Conservation (phyloP, 75 land plant genomes). For the Picea glauca region DNA sequence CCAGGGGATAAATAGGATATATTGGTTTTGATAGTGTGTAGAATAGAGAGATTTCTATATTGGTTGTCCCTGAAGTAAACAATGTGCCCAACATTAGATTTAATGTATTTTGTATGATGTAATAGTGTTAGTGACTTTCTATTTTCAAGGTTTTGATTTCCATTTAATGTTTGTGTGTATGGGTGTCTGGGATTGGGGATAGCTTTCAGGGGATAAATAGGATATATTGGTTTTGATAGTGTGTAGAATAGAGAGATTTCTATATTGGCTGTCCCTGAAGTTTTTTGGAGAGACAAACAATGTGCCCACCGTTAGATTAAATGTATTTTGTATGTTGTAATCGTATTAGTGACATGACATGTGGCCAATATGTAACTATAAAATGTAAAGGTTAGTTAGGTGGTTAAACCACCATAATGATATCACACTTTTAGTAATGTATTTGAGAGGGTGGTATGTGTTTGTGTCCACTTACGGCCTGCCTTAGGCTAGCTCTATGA, state of each 20-base stretch:
- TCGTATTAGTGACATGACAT: neutral
- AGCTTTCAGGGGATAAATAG: neutral
- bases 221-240: neutral
- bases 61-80: neutral
- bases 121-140: no score
- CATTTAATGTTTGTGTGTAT: neutral
- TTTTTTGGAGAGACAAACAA: no score
- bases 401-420: no score
- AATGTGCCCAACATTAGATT: neutral
- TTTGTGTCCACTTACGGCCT: no score
- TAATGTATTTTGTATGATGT: no score
- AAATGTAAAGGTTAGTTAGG: neutral
- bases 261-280: neutral
- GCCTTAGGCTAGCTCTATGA: no score
- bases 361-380: neutral
- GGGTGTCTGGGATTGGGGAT: neutral
- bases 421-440: no score
- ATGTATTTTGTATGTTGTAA: neutral
- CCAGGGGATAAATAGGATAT: neutral
- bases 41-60: neutral
- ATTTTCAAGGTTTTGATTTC: neutral
- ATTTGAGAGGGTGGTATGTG: no score
- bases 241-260: neutral
- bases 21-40: neutral
- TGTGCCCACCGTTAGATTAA: neutral